These are phyloP conservation scores for Fusarium sp. DNA, from an alignment of 2,329 filamentous ascomycete species.

Conservation along the genomic window DNA sequence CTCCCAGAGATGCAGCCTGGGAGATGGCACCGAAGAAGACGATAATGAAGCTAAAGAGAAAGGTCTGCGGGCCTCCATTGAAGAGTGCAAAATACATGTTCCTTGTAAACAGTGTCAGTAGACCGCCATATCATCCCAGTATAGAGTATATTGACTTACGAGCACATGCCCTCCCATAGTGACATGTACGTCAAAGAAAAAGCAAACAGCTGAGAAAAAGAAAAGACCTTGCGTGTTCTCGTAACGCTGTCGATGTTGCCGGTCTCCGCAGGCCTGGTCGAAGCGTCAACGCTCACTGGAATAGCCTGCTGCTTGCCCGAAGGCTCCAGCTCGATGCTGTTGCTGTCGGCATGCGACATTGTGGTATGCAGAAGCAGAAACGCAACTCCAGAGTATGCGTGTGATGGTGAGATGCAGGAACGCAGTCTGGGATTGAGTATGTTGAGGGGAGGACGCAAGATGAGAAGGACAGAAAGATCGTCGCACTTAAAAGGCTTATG, in stretches of 20 bases:
- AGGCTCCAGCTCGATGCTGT: slow-evolving; percentile 38
- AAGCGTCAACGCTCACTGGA: slow-evolving; percentile 25
- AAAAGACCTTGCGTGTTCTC: slow-evolving; percentile 43
- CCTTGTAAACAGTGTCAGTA: slow-evolving; percentile 18
- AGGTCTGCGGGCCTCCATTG: slow-evolving; percentile 45
- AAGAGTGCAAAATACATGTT: slow-evolving; percentile 47
- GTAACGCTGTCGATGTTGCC: slow-evolving; percentile 40
- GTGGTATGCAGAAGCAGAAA: not conserved
- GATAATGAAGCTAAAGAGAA: slow-evolving; percentile 45
- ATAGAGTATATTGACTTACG: slow-evolving; percentile 18
- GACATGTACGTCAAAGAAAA: slow-evolving; percentile 46
- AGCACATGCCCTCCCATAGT: slow-evolving; percentile 46
- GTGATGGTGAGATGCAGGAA: slow-evolving; percentile 11
- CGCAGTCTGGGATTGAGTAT: not conserved
- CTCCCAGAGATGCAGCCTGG: slow-evolving; percentile 42
- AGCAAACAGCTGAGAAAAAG: slow-evolving; percentile 44
- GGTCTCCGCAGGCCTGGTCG: slow-evolving; percentile 15
- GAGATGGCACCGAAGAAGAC: slow-evolving; percentile 45
- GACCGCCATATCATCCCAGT: fast-evolving
- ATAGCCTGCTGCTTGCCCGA: slow-evolving; percentile 23
- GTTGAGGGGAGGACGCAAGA: not conserved
- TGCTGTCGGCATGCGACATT: slow-evolving; percentile 30
- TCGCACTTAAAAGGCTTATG: slow-evolving; percentile 14
- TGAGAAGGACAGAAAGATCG: slow-evolving; percentile 4
- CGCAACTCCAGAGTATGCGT: not conserved